A percentile compares a stretch with the other conserved stretches of the same genome.
phyloP scores from a whole-genome alignment of 352 stramenopile genomes.

The Peronospora tabacina region DNA sequence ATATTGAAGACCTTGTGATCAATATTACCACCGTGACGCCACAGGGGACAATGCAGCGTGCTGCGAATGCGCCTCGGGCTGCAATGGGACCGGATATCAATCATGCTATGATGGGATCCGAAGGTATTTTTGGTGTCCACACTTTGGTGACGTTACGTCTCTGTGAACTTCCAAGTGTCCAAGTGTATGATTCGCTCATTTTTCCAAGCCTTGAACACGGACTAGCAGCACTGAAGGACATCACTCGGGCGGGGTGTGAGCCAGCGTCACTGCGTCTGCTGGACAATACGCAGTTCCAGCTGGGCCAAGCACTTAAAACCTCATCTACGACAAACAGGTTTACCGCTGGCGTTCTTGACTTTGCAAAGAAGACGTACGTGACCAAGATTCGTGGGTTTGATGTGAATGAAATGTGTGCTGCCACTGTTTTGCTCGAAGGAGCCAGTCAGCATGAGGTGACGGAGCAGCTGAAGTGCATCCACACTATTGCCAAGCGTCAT shows the following conservation, averaged over 20 bases:
- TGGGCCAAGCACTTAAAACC: slow-evolving; percentile 88
- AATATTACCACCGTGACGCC: slow-evolving; percentile 75
- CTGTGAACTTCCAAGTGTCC: slow-evolving; percentile 64
- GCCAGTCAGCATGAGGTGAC: slow-evolving; percentile 38
- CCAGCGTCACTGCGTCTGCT: slow-evolving; percentile 88
- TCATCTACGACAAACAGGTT: slow-evolving; percentile 37
- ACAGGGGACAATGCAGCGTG: slow-evolving; percentile 45
- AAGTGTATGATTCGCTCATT: slow-evolving; percentile 88
- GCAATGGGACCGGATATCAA: slow-evolving; percentile 88
- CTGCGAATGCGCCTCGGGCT: slow-evolving; percentile 57
- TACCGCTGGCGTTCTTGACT: slow-evolving; percentile 46
- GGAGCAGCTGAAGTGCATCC: slow-evolving; percentile 46
- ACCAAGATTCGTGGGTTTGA: slow-evolving; percentile 72
- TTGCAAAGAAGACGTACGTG: slow-evolving; percentile 82
- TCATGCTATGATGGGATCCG: slow-evolving; percentile 82
- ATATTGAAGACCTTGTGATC: slow-evolving; percentile 91
- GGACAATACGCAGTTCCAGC: slow-evolving; percentile 92
- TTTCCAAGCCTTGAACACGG: slow-evolving; percentile 82
- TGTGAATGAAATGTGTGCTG: slow-evolving; percentile 70
- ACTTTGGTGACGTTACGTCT: slow-evolving; percentile 90
- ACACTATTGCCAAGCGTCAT: slow-evolving; percentile 62
- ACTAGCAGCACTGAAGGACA: slow-evolving; percentile 69
- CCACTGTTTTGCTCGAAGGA: slow-evolving; percentile 86
- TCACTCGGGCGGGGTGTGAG: slow-evolving; percentile 52
- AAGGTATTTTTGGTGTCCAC: slow-evolving; percentile 93